Conservation (phyloP, 2,329 filamentous ascomycete species). For the Sclerotinia borealis region DNA sequence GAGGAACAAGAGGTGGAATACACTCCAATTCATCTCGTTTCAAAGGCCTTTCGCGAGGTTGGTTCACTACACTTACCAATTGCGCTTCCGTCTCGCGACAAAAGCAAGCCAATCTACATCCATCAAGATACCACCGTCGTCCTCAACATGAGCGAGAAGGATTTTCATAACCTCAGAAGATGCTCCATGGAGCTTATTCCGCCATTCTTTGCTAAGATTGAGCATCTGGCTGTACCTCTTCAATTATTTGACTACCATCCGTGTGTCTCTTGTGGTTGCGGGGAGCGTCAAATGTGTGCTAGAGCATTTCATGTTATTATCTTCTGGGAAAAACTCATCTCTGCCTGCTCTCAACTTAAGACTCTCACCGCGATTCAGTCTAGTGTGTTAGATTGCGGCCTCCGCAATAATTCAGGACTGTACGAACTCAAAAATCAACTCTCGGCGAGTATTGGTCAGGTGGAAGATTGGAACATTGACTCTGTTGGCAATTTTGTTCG, state of each 20-base stretch:
- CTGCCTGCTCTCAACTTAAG: neutral
- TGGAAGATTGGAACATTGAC: neutral
- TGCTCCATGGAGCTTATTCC: neutral
- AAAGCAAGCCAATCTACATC: neutral
- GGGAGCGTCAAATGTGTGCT: neutral
- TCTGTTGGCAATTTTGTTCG: neutral
- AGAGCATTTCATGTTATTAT: neutral
- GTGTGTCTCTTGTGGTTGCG: no score
- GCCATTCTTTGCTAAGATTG: neutral
- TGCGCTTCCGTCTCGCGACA: neutral
- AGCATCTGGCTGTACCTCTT: neutral
- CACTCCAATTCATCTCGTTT: neutral
- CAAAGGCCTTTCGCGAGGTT: neutral
- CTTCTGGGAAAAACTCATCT: neutral
- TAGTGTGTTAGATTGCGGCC: no score
- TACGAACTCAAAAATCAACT: rapidly evolving
- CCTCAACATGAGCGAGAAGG: neutral
- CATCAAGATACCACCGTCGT: neutral
- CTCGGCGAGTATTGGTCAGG: no score
- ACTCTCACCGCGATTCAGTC: neutral
- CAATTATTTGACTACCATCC: neutral
- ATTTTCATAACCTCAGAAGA: neutral
- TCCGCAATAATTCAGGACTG: rapidly evolving
- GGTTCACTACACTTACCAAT: neutral
- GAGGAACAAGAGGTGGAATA: neutral